These are phyloP conservation scores for Achaetomium macrosporum DNA, from an alignment of 2,329 filamentous ascomycete species.

Conservation along the genomic window DNA sequence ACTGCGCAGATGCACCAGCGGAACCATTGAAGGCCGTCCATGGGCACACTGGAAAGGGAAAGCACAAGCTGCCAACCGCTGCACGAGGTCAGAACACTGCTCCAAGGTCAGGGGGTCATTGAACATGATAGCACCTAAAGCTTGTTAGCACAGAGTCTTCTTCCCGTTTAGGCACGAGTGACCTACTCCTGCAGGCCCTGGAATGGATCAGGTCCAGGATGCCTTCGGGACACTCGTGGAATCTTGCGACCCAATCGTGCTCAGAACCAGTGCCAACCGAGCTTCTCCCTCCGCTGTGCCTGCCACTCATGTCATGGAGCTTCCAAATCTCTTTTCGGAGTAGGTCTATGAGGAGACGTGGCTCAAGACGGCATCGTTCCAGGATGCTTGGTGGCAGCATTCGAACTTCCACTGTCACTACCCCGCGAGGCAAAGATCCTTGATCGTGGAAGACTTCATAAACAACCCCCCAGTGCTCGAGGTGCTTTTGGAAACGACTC, in stretches of 20 bases:
- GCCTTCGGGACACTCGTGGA: slow-evolving; percentile 66
- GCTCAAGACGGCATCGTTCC: slow-evolving; percentile 69
- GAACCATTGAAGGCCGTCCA: slow-evolving; percentile 62
- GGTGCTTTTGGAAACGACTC: slow-evolving; percentile 45
- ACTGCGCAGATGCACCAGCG: slow-evolving; percentile 48
- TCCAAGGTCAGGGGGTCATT: slow-evolving; percentile 58
- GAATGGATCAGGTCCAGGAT: slow-evolving; percentile 74
- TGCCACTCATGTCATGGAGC: slow-evolving; percentile 42
- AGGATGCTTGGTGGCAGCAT: slow-evolving; percentile 64
- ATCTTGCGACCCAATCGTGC: slow-evolving; percentile 51
- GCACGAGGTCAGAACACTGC: slow-evolving; percentile 55
- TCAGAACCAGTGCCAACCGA: background rate
- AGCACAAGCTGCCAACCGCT: slow-evolving; percentile 52
- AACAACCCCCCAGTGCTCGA: slow-evolving; percentile 68
- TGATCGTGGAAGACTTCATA: slow-evolving; percentile 40
- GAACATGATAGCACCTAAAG: slow-evolving; percentile 69
- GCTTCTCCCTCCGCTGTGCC: background rate
- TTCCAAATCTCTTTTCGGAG: slow-evolving; percentile 71
- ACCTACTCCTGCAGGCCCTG: slow-evolving; percentile 62
- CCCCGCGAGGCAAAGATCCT: background rate
- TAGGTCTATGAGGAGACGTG: slow-evolving; percentile 65
- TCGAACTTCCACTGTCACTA: slow-evolving; percentile 13
- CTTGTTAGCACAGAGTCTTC: background rate
- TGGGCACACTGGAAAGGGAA: slow-evolving; percentile 85
- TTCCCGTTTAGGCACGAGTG: background rate